Conservation (phyloP, 345 rosid genomes). For the Euphorbia pulcherrima region DNA sequence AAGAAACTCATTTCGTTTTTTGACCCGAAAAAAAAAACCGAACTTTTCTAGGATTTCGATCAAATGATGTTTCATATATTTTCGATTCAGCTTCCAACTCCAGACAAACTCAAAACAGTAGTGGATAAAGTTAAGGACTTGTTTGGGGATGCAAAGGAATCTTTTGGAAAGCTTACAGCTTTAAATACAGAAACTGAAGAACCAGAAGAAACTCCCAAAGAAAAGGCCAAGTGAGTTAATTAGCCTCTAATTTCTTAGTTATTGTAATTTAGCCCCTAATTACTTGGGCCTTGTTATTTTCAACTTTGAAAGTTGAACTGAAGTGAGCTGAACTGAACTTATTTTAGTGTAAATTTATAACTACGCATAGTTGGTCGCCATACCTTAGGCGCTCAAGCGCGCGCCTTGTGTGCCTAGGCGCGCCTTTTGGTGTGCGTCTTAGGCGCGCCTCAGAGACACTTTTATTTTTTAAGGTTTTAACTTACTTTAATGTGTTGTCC, state of each 20-base stretch:
- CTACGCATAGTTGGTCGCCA: too few species aligned
- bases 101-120: conserved; percentile 81
- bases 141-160: conserved; percentile 88
- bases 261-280: too few species aligned
- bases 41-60: background rate
- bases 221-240: conserved; percentile 62
- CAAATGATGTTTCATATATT: background rate
- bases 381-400: background rate
- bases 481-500: too few species aligned
- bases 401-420: too few species aligned
- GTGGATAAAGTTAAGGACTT: conserved; percentile 80
- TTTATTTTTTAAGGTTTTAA: too few species aligned
- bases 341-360: too few species aligned
- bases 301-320: too few species aligned
- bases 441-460: too few species aligned
- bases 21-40: background rate
- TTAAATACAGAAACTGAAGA: conserved; percentile 45
- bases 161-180: conserved; percentile 71
- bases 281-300: too few species aligned
- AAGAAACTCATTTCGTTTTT: conserved; percentile 9
- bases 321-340: too few species aligned
- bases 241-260: too few species aligned
- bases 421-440: too few species aligned
- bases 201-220: conserved; percentile 44
- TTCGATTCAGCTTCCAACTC: conserved; percentile 71